Conservation (phyloP, 257 asterid genomes). For the Phtheirospermum japonicum region DNA sequence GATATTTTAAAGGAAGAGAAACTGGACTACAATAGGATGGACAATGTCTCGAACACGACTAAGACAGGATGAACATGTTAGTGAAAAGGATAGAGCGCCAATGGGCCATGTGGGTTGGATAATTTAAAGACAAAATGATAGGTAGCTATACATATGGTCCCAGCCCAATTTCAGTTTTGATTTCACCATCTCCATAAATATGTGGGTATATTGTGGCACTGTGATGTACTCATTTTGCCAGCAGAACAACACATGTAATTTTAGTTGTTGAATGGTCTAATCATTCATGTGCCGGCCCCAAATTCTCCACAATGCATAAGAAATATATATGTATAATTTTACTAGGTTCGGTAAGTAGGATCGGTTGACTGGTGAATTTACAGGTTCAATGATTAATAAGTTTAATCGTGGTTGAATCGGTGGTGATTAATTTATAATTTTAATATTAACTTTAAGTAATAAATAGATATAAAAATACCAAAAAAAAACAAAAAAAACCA, state of each 20-base stretch:
- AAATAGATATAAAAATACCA: too few species aligned
- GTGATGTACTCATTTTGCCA: slow-evolving; percentile 25
- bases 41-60: not conserved
- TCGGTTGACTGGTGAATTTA: too few species aligned
- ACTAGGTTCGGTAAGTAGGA: too few species aligned
- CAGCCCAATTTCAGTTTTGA: slow-evolving; percentile 18
- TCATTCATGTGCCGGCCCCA: slow-evolving; percentile 17
- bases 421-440: too few species aligned
- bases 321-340: too few species aligned
- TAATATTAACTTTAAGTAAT: too few species aligned
- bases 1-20: too few species aligned
- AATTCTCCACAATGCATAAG: not conserved
- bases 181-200: slow-evolving; percentile 28
- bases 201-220: slow-evolving; percentile 13
- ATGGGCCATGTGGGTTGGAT: slow-evolving; percentile 31
- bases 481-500: too few species aligned
- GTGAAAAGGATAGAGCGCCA: slow-evolving; percentile 3
- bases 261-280: slow-evolving; percentile 36
- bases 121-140: slow-evolving; percentile 42
- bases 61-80: slow-evolving; percentile 15
- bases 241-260: slow-evolving; percentile 16
- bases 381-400: too few species aligned
- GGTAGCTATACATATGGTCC: slow-evolving; percentile 27
- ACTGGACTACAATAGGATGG: too few species aligned
- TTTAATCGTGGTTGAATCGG: too few species aligned